phyloP scores from a whole-genome alignment of 2,329 filamentous ascomycete species.

The Rhynchosporium agropyri region DNA sequence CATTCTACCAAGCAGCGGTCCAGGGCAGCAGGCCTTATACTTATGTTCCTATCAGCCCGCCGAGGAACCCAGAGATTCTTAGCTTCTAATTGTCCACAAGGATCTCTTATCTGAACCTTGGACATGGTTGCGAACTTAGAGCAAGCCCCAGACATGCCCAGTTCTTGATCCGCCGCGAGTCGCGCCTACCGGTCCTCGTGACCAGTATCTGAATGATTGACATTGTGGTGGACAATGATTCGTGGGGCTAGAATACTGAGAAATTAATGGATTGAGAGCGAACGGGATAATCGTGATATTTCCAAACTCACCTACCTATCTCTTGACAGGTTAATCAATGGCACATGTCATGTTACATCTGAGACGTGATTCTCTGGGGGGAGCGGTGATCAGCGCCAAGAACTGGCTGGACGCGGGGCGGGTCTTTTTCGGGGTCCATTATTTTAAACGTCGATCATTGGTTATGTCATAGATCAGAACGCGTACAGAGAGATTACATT shows the following conservation, averaged over 20 bases:
- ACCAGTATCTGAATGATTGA: neutral
- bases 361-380: neutral
- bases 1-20: neutral
- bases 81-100: neutral
- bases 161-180: neutral
- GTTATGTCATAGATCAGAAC: too few relatives aligned
- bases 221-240: neutral
- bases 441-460: too few relatives aligned
- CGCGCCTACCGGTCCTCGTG: neutral
- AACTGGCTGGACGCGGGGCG: neutral
- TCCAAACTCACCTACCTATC: neutral
- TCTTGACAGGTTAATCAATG: neutral
- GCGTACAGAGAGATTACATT: too few relatives aligned
- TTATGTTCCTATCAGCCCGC: constrained; percentile 14
- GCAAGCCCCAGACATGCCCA: constrained; percentile 5
- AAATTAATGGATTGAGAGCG: too few relatives aligned
- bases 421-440: neutral
- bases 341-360: too few relatives aligned
- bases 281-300: neutral
- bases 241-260: too few relatives aligned
- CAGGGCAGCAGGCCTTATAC: constrained; percentile 4
- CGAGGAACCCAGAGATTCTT: neutral
- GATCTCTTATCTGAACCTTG: neutral
- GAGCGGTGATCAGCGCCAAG: neutral
- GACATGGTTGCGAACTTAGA: neutral